These are phyloP conservation scores for Penicillium sumatraense DNA, from an alignment of 2,329 filamentous ascomycete genomes.

Conservation along the genomic window DNA sequence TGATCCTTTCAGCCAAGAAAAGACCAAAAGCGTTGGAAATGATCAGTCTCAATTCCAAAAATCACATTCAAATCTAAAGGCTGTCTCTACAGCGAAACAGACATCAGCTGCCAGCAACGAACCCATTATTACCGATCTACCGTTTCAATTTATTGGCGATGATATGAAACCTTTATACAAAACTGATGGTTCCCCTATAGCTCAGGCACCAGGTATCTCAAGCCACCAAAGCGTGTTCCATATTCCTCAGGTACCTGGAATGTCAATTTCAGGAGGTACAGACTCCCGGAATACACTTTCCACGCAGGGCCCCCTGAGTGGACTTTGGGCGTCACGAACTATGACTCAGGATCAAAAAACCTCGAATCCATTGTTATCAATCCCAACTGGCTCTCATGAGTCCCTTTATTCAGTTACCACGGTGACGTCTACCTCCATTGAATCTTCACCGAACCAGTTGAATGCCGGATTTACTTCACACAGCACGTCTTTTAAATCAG, in stretches of 20 bases:
- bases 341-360: not conserved
- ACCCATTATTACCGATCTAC: not conserved
- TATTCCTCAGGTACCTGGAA: not conserved
- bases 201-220: not conserved
- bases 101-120: not conserved
- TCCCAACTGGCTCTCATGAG: not conserved
- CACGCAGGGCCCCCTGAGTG: not conserved
- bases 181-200: not conserved
- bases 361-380: not conserved
- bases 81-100: not conserved
- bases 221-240: not conserved
- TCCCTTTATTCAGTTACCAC: not conserved
- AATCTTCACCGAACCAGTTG: not conserved
- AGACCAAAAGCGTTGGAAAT: not conserved
- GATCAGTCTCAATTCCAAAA: not conserved
- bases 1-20: not conserved
- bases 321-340: not conserved
- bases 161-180: not conserved
- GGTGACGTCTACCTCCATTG: not conserved
- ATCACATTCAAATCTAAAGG: not conserved
- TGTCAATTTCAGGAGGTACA: not conserved
- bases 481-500: not conserved
- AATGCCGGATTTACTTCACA: not conserved
- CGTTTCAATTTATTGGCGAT: not conserved
- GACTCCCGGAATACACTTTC: not conserved